Base-by-base conservation (phyloP, 148 eudicot species). In the Persicaria maculosa region DNA sequence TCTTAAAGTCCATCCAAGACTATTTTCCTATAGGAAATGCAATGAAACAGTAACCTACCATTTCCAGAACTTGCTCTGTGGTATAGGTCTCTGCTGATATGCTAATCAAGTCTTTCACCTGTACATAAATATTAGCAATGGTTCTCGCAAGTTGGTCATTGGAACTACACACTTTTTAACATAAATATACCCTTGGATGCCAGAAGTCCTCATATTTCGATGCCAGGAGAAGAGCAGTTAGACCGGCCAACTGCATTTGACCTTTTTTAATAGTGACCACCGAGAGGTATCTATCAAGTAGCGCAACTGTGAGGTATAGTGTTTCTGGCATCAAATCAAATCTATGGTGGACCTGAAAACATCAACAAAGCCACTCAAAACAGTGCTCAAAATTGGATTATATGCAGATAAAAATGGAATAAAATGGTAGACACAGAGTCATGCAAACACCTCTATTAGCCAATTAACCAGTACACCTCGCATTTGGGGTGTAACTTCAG, bases 181-280 rank as follows among this genome's bases (percentile, higher is more conserved):
- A 10, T 10, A 48, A 22, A 45, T 12, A 25, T 88, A 93, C 98
- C 88, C 91, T 84, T 78, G 98, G 98, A 77, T 91, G 97, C 98
- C 97, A 93, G 69, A 88, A 91, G 85, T 93, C 98, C 84, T 93
- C 98, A 71, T 93, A 93, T 77, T 93, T 93, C 55, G 98, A 93
- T 47, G 98, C 98, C 76, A 93, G 83, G 77, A 93, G 82, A 46
- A 93, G 90, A 71, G 97, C 81, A 61, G 97, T 87, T 83, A 93
- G 91, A 76, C 97, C 98, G 79, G 89, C 93, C 83, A 93, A 77
- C 82, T 93, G 98, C 83, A 91, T 73, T 75, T 91, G 89, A 75
- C 76, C 88, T 84, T 80, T 91, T 76, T 84, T 85, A 45, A 89
- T 82, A 45, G 76, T 57, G 72, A 86, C 94, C 17, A 83, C 53